These are phyloP conservation scores for Pelargonium myrrhifolium DNA, from an alignment of 441 rosid genomes.

Conservation along the genomic window DNA sequence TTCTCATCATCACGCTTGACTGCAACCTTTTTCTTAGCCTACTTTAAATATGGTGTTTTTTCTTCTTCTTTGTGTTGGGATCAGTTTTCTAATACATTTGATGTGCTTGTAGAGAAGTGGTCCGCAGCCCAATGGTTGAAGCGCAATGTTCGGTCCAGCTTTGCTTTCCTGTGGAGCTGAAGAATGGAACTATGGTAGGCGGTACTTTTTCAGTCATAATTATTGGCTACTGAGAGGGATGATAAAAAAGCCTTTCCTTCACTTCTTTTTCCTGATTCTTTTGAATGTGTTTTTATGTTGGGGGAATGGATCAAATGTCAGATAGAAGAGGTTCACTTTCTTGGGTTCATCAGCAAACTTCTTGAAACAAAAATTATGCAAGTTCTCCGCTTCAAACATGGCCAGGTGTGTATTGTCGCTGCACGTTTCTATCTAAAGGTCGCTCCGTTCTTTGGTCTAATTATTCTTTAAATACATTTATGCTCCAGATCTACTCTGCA, in stretches of 20 bases:
- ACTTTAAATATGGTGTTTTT: neutral
- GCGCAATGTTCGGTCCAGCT: slow-evolving; percentile 90
- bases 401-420: slow-evolving; percentile 49
- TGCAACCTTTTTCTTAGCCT: neutral
- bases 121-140: slow-evolving; percentile 86
- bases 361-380: slow-evolving; percentile 83
- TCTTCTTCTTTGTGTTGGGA: neutral
- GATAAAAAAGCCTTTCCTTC: slow-evolving; percentile 6
- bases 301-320: slow-evolving; percentile 27
- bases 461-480: slow-evolving; percentile 21
- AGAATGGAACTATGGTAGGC: slow-evolving; percentile 76
- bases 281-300: slow-evolving; percentile 8
- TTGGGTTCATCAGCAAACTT: slow-evolving; percentile 81
- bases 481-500: slow-evolving; percentile 75
- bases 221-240: slow-evolving; percentile 1
- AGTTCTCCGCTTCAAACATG: slow-evolving; percentile 84
- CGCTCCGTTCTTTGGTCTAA: slow-evolving; percentile 18
- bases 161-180: slow-evolving; percentile 88
- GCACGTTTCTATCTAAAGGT: slow-evolving; percentile 7
- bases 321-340: slow-evolving; percentile 79
- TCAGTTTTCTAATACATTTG: slow-evolving; percentile 21
- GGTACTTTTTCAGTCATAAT: slow-evolving; percentile 17
- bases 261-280: slow-evolving; percentile 9
- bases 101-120: slow-evolving; percentile 58
- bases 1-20: neutral